These are phyloP conservation scores for Sphagnum contortum DNA, from an alignment of 225 moss, liverwort and hornwort species.

Conservation along the genomic window DNA sequence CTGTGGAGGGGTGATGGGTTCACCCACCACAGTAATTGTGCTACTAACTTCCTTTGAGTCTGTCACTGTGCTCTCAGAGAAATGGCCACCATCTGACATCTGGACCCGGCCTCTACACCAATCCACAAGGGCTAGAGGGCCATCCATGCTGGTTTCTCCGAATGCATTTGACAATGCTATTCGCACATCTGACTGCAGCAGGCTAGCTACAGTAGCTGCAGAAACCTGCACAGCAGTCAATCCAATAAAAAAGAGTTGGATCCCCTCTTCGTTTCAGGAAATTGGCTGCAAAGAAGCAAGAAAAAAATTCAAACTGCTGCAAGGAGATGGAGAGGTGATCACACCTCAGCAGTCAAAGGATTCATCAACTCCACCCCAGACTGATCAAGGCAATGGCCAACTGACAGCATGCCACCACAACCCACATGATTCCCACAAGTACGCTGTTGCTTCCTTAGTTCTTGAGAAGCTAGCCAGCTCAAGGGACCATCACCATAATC, in stretches of 20 bases:
- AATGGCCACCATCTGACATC: conserved; percentile 41
- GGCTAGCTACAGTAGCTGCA: conserved; percentile 73
- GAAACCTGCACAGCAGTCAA: conserved; percentile 37
- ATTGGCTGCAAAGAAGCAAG: neutral
- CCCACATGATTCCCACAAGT: conserved; percentile 47
- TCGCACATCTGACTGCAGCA: conserved; percentile 88
- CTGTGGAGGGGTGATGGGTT: conserved; percentile 48
- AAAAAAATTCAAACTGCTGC: too few relatives aligned
- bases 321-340: neutral
- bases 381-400: conserved; percentile 67
- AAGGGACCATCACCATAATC: conserved; percentile 80
- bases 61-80: conserved; percentile 45
- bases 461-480: conserved; percentile 79
- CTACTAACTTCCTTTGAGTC: conserved; percentile 88
- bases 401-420: conserved; percentile 71
- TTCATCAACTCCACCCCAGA: conserved; percentile 83
- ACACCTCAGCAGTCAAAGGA: conserved; percentile 78
- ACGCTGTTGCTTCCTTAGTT: conserved; percentile 48
- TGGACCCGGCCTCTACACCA: conserved; percentile 76
- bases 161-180: conserved; percentile 72
- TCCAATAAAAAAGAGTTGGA: neutral
- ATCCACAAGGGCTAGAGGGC: conserved; percentile 69
- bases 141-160: conserved; percentile 70
- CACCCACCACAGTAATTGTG: conserved; percentile 67
- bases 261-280: neutral